Base-by-base conservation (phyloP, 352 stramenopile genomes). In the Phytopythium aichiense region DNA sequence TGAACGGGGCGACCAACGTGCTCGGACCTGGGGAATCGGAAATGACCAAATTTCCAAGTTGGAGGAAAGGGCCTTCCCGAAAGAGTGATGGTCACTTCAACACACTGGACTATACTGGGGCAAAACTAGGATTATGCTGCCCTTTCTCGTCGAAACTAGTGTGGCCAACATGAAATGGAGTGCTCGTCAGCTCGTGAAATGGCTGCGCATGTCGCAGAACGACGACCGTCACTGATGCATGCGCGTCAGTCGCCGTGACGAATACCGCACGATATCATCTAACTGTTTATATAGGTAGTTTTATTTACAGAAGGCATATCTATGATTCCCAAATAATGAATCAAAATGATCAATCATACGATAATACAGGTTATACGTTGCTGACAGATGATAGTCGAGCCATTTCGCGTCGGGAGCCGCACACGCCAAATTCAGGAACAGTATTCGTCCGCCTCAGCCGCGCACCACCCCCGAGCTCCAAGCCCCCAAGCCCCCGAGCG, bases 71-170 rank as follows among this genome's bases (percentile, higher is more conserved):
- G 7, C 22, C 45, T 51, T 51, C 31, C 45, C 45, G 28, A 45
- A 4, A 28, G 51, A 57, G 51, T 57, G 51, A 57, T 31, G 51
- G 51, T 57, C 51, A 57, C 51, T 57, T 57, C 51, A 57, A 57
- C 51, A 7, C 13, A 1, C 15, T 54, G 7, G 0, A 13, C 31
- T 18, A 30, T 30, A 4, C 28, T 30, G 28, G 28, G 55, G 37
- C 45, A 8, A 25, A 48, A 9, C 15, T 22, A 46, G 40, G 40
- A 46, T 20, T 1, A 7, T 23, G 16, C 16, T 11, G 40, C 7
- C 2, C 16, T 9, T n/a, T 9, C 18, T 46, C 7, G 4, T 7
- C 40, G 1, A 9, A 22, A n/a, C 3, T 46, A 46, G 18, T 20
- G 40, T 46, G 13, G 13, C 0, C 40, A 18, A 46, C 40, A 46